phyloP scores from a whole-genome alignment of 306 rosid genomes.

The Elaeagnus macrophylla region DNA sequence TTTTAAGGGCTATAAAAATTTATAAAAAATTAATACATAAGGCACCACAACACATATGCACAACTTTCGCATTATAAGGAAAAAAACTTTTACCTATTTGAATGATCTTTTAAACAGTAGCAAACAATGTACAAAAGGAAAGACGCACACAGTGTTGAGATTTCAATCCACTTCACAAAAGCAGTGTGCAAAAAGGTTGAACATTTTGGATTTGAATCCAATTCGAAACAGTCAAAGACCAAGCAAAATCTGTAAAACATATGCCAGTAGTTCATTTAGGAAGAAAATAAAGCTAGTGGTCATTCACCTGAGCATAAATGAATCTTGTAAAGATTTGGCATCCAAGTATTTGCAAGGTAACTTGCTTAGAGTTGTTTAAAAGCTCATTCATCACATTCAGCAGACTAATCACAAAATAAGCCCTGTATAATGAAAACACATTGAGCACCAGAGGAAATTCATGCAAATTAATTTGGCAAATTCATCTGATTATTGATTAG shows the following conservation, averaged over 20 bases:
- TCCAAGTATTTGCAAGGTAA: constrained; percentile 56
- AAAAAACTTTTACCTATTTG: no score
- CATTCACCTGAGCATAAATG: constrained; percentile 66
- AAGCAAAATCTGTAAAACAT: neutral
- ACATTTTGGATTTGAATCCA: no score
- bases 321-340: constrained; percentile 79
- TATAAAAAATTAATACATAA: no score
- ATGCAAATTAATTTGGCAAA: neutral
- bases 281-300: constrained; percentile 3
- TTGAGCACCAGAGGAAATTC: neutral
- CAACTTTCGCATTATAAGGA: no score
- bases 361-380: constrained; percentile 67
- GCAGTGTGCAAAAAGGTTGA: no score
- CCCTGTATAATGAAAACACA: constrained; percentile 38
- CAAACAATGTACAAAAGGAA: no score
- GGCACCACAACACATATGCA: no score
- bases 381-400: constrained; percentile 70
- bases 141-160: no score
- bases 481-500: neutral
- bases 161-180: no score
- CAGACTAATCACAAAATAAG: constrained; percentile 74
- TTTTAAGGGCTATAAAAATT: no score
- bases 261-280: neutral
- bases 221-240: no score
- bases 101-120: no score